phyloP scores from a whole-genome alignment of 306 rosid genomes.

The Urtica urens region DNA sequence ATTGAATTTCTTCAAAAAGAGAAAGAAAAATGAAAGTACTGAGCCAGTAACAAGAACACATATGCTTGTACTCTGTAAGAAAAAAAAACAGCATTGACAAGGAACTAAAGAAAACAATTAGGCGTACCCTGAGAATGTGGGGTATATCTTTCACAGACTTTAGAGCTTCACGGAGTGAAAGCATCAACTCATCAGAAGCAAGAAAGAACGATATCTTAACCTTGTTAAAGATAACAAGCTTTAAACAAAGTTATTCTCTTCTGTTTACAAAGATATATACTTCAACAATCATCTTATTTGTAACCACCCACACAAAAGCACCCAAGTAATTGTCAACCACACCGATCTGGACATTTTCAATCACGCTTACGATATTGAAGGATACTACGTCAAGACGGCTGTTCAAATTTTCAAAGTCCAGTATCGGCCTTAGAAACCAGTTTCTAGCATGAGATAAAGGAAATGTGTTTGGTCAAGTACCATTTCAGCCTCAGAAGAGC shows the following conservation, averaged over 20 bases:
- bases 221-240: slow-evolving; percentile 33
- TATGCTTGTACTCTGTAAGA: slow-evolving; percentile 1
- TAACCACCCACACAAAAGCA: too few relatives aligned
- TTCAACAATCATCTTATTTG: too few relatives aligned
- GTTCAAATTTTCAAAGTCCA: slow-evolving; percentile 74
- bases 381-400: slow-evolving; percentile 81
- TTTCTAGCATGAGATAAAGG: slow-evolving; percentile 29
- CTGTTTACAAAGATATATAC: too few relatives aligned
- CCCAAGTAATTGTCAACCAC: too few relatives aligned
- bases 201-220: slow-evolving; percentile 83
- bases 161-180: slow-evolving; percentile 65
- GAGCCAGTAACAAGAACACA: neutral
- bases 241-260: too few relatives aligned
- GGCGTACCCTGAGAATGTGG: slow-evolving; percentile 66
- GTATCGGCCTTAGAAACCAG: slow-evolving; percentile 95
- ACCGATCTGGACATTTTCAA: too few relatives aligned
- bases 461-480: neutral
- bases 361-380: too few relatives aligned
- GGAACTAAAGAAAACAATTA: slow-evolving; percentile 1
- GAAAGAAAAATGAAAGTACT: neutral
- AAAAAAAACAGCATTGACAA: slow-evolving; percentile 11
- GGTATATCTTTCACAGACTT: slow-evolving; percentile 87
- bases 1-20: slow-evolving; percentile 62
- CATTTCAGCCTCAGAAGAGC: neutral
- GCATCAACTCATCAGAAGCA: slow-evolving; percentile 59